Conservation (phyloP, 495 filamentous ascomycete species). For the Staphylotrichum tortipilum region DNA sequence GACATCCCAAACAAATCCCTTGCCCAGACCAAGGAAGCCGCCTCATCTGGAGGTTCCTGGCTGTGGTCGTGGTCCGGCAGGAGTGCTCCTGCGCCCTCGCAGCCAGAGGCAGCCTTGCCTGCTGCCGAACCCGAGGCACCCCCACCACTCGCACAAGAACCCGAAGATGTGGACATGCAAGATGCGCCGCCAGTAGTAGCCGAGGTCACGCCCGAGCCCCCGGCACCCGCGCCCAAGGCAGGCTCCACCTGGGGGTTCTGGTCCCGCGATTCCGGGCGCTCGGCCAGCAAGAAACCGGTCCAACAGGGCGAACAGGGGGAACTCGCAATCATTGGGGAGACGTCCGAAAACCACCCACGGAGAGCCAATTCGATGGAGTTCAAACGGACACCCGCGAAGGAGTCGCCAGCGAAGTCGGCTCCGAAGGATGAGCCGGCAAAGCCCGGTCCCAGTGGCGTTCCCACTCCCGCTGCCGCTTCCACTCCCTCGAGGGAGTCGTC, state of each 20-base stretch:
- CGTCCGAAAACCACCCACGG: slow-evolving; percentile 54
- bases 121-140: slow-evolving; percentile 13
- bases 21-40: slow-evolving; percentile 6
- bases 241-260: slow-evolving; percentile 81
- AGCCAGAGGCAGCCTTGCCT: slow-evolving; percentile 4
- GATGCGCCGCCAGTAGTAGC: slow-evolving; percentile 30
- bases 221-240: slow-evolving; percentile 30
- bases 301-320: slow-evolving; percentile 48
- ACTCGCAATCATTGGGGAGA: slow-evolving; percentile 58
- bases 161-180: slow-evolving; percentile 30
- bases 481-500: slow-evolving; percentile 20
- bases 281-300: slow-evolving; percentile 24
- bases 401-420: slow-evolving; percentile 21
- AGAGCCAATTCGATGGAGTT: slow-evolving; percentile 48
- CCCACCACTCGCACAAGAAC: slow-evolving; percentile 20
- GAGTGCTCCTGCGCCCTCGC: background rate
- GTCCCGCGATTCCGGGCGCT: slow-evolving; percentile 54
- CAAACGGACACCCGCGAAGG: slow-evolving; percentile 34
- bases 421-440: slow-evolving; percentile 20
- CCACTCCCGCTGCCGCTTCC: too few species aligned
- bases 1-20: slow-evolving; percentile 15
- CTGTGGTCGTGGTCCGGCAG: slow-evolving; percentile 41
- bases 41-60: slow-evolving; percentile 37
- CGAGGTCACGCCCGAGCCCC: slow-evolving; percentile 16
- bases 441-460: too few species aligned